Conservation (phyloP, 2,329 filamentous ascomycete genomes). For the Blumeria graminis region DNA sequence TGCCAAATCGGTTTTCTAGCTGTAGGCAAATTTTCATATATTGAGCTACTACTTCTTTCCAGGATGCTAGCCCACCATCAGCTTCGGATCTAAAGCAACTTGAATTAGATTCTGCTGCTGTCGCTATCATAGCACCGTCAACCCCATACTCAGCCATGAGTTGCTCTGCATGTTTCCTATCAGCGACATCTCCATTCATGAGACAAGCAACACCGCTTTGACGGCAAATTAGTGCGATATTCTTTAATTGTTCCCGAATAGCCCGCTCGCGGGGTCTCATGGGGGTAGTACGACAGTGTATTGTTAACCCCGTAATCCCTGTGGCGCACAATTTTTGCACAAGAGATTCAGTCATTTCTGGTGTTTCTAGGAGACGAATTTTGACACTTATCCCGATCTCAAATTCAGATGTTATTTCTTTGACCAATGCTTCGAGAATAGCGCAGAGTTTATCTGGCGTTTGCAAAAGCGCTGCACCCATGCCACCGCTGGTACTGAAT, state of each 20-base stretch:
- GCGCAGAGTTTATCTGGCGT: constrained; percentile 64
- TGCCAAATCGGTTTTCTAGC: constrained; percentile 67
- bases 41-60: constrained; percentile 52
- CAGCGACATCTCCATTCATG: constrained; percentile 82
- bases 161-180: constrained; percentile 42
- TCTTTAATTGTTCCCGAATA: constrained; percentile 61
- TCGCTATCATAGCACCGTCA: constrained; percentile 94
- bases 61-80: constrained; percentile 46
- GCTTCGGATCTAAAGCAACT: constrained; percentile 54
- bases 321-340: constrained; percentile 61
- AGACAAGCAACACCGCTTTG: constrained; percentile 75
- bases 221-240: constrained; percentile 60
- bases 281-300: constrained; percentile 87
- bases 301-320: constrained; percentile 74
- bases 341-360: constrained; percentile 50
- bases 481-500: constrained; percentile 79
- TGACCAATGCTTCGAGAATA: constrained; percentile 65
- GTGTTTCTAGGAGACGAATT: constrained; percentile 64
- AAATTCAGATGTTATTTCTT: constrained; percentile 49
- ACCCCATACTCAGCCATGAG: constrained; percentile 61
- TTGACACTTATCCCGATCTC: constrained; percentile 93
- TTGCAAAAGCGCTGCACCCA: constrained; percentile 77
- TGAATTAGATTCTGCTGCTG: constrained; percentile 71
- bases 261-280: constrained; percentile 83
- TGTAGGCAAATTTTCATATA: constrained; percentile 53